Evolutionary conservation across 192 early-diverging fungal species (phyloP).

Genomic region (Backusella mclennaniae): DNA sequence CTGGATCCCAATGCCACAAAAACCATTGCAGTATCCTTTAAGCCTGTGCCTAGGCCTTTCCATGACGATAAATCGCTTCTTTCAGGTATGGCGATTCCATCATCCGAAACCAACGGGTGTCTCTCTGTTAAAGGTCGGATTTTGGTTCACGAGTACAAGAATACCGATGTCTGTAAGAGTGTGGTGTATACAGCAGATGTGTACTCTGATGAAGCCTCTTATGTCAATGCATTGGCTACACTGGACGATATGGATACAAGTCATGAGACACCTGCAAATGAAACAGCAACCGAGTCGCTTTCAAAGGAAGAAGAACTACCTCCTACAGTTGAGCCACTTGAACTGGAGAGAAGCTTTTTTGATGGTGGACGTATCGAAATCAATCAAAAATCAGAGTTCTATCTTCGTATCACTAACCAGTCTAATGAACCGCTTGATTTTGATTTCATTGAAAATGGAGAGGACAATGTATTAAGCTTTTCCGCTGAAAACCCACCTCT

Average conservation of each 20-base stretch:
- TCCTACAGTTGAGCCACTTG: slow-evolving; percentile 24
- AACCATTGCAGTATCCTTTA: slow-evolving; percentile 63
- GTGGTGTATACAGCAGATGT: slow-evolving; percentile 61
- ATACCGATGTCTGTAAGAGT: slow-evolving; percentile 72
- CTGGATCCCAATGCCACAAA: slow-evolving; percentile 67
- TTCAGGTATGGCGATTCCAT: neutral
- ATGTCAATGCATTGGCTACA: slow-evolving; percentile 17
- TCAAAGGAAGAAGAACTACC: neutral
- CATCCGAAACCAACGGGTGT: neutral
- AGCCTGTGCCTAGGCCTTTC: slow-evolving; percentile 38
- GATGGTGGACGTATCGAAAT: slow-evolving; percentile 54
- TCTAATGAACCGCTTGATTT: slow-evolving; percentile 29
- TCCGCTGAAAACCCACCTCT: slow-evolving; percentile 36
- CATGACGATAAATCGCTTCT: slow-evolving; percentile 14
- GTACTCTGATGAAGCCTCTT: slow-evolving; percentile 41
- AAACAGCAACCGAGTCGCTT: neutral
- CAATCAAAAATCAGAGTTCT: slow-evolving; percentile 45
- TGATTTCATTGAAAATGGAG: slow-evolving; percentile 29
- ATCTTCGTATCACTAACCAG: slow-evolving; percentile 51
- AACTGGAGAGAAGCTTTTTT: slow-evolving; percentile 42
- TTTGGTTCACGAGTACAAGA: slow-evolving; percentile 81
- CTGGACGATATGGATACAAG: neutral
- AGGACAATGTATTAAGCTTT: slow-evolving; percentile 35
- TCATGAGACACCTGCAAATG: neutral
- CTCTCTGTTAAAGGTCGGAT: slow-evolving; percentile 50